Base-by-base conservation (phyloP, 2,329 filamentous ascomycete species). In the Arthrinium puccinioides region DNA sequence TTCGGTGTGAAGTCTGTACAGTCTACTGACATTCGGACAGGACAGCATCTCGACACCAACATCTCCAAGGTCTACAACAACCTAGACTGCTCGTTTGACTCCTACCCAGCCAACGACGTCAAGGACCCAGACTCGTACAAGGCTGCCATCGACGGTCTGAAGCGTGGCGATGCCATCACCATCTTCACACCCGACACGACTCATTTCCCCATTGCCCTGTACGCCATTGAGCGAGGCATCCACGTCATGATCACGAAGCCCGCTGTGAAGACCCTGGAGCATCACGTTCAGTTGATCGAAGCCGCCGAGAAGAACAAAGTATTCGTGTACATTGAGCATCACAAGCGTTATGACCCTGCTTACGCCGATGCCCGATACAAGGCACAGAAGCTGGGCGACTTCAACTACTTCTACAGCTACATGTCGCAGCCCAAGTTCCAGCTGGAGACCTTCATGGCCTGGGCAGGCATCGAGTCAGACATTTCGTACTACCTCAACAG, bases 371-470 rank as follows among this genome's bases (percentile, higher is more conserved):
- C 90, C 11, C 77, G 82, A 34, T 82, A 82, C 65, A 80, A 83
- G 50, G 86, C 87, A 11, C 67, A 77, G 55, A 79, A 71, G 37
- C 70, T 96, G 7, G 89, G 89, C 46, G 87, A 95, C 64, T 96
- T 96, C 78, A 95, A 94, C 71, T 96, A 96, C 72, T 96, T 94
- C 61, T 96, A 95, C 74, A 84, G 78, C 51, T 96, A 96, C 75
- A 94, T 95, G 88, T 87, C 81, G 34, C 88, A 95, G 70, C 85
- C 83, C 43, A 94, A 94, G 67, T 87, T 74, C 35, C 88, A 94
- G 66, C 76, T 95, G 32, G 85, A 94, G 70, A 95, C 88, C 1
- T 95, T 95, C 79, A 89, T 87, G 63, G 84, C 87, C 4, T 95
- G 88, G 88, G 89, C 89, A 0, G 89, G 89, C 45, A 79, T 82